A percentile compares a stretch with the other conserved stretches of the same genome.
These are phyloP conservation scores for Coprinopsis marcescibilis DNA, from an alignment of 768 basidiomycete genomes.

Conservation along the genomic window DNA sequence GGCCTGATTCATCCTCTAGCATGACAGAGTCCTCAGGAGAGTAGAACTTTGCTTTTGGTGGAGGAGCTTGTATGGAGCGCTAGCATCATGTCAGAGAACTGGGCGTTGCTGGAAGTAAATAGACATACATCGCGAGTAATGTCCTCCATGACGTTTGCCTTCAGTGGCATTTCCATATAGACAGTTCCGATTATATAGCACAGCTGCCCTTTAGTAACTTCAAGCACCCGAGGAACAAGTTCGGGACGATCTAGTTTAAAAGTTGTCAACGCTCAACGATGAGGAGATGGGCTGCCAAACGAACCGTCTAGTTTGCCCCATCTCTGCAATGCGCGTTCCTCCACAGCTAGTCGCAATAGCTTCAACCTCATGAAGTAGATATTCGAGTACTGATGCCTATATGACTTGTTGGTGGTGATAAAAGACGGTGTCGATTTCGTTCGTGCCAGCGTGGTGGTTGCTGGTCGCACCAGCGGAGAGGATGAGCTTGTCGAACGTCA, in stretches of 20 bases:
- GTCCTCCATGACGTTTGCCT: conserved; percentile 96
- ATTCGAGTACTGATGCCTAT: conserved; percentile 52
- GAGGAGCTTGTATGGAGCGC: conserved; percentile 87
- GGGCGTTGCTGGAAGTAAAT: conserved; percentile 2
- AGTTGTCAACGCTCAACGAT: neutral
- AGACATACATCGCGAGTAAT: conserved; percentile 76
- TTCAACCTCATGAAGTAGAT: conserved; percentile 48
- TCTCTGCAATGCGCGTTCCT: conserved; percentile 31
- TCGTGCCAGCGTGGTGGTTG: conserved; percentile 33
- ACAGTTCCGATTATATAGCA: conserved; percentile 94
- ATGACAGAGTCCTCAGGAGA: conserved; percentile 76
- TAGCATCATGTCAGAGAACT: conserved; percentile 23
- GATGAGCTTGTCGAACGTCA: too few species aligned
- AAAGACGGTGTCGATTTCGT: conserved; percentile 38
- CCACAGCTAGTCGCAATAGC: conserved; percentile 34
- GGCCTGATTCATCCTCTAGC: conserved; percentile 95
- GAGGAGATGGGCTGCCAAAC: conserved; percentile 9
- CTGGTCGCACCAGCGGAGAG: conserved; percentile 19
- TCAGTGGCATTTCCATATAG: conserved; percentile 98
- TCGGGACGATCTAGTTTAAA: conserved; percentile 34
- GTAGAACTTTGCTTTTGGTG: conserved; percentile 66
- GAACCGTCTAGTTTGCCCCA: conserved; percentile 40
- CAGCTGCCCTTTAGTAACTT: conserved; percentile 76
- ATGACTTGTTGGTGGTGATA: conserved; percentile 42
- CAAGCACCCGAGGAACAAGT: conserved; percentile 78